Base-by-base conservation (phyloP, 2,329 filamentous ascomycete genomes). In the Kalmusia sp. region DNA sequence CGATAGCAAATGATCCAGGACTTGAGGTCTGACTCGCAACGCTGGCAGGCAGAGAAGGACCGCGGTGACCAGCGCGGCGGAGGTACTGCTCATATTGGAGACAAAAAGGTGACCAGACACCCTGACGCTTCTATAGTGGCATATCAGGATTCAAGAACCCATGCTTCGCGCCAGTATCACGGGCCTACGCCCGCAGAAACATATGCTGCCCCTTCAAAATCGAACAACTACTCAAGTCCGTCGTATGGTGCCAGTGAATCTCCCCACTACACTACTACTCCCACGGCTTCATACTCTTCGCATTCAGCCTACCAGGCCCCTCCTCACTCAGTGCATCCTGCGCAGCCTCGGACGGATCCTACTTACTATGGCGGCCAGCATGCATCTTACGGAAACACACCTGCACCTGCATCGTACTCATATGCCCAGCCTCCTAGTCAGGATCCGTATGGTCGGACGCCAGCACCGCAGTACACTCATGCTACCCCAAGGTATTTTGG, bases 1-100 rank as follows among this genome's bases (percentile, higher is more conserved):
- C 37, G 28, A 44, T 38, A 73, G 79, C 76, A 78, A 65, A 81
- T 81, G 79, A 78, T 81, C 54, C 70, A 75, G 62, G 79, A 82
- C 61, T 64, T 82, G 65, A 77, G 76, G 60, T 63, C 73, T 68
- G 79, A 81, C 54, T 80, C 79, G 43, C 72, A 73, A 55, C 74
- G 77, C 57, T 81, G 78, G 79, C 69, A 66, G 47, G 59, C 68
- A 38, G 69, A 72, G 47, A 64, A 64, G 33, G 67, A 65, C 56
- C 68, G 69, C 55, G 31, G 31, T 7, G 63, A 58, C 57, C 65
- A 74, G 46, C 58, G 64, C 37, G 43, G 49, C 34, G 53, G 53
- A 52, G 79, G 79, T 80, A 81, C 76, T 72, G 71, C 72, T 71
- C 71, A 71, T 59, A 63, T 66, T 67, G 67, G 67, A 64, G 67